These are phyloP conservation scores for Aristolochia contorta DNA, from an alignment of 164 flowering plant genomes.

Conservation along the genomic window DNA sequence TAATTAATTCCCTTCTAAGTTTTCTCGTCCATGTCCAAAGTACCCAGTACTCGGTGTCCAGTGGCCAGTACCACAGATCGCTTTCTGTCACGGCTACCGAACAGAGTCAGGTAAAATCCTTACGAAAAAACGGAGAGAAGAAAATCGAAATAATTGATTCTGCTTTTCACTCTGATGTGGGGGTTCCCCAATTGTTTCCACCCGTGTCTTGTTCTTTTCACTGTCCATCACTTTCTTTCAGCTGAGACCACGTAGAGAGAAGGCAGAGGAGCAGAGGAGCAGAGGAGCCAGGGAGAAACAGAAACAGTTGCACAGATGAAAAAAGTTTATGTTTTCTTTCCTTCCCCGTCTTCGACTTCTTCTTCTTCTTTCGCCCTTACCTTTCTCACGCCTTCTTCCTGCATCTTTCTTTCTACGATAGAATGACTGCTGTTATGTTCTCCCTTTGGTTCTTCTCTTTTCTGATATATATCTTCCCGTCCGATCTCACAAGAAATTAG, in stretches of 20 bases:
- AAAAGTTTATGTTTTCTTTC: too few relatives aligned
- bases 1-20: background rate
- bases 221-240: slow-evolving; percentile 6
- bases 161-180: slow-evolving; percentile 4
- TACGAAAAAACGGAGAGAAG: too few relatives aligned
- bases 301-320: background rate
- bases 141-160: background rate
- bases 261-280: too few relatives aligned
- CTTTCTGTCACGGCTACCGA: slow-evolving; percentile 1
- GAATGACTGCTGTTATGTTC: too few relatives aligned
- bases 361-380: background rate
- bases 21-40: background rate
- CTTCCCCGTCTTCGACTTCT: background rate
- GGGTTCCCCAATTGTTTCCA: slow-evolving; percentile 5
- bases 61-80: background rate
- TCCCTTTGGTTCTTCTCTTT: too few relatives aligned
- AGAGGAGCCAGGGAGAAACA: background rate
- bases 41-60: too few relatives aligned
- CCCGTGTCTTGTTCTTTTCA: slow-evolving; percentile 18
- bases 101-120: too few relatives aligned
- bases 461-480: background rate
- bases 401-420: background rate
- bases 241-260: background rate
- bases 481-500: background rate
- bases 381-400: too few relatives aligned